Evolutionary conservation across 306 rosid species (phyloP).

Genomic region (Leucaena leucocephala): DNA sequence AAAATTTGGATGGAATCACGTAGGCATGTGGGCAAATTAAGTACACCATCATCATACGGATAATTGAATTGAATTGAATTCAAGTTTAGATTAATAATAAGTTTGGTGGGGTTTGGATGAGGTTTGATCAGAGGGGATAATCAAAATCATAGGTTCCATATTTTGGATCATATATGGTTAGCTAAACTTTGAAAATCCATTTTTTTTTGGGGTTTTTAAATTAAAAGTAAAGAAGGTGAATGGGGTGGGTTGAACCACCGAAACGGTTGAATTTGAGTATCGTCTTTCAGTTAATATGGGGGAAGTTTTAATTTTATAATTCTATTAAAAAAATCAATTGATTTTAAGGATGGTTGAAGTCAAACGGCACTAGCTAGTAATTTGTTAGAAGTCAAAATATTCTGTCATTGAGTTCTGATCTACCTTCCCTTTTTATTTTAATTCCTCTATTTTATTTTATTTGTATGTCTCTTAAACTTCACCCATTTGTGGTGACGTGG

Average conservation of each 20-base stretch:
- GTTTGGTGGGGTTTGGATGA: slow-evolving; percentile 40
- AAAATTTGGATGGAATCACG: slow-evolving; percentile 40
- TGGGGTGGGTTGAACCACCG: slow-evolving; percentile 75
- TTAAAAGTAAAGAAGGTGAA: slow-evolving; percentile 26
- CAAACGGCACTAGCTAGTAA: slow-evolving; percentile 11
- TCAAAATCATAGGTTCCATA: slow-evolving; percentile 43
- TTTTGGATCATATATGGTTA: slow-evolving; percentile 43
- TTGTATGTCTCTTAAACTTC: too few species aligned
- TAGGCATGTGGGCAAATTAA: slow-evolving; percentile 24
- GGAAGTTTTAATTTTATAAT: not conserved
- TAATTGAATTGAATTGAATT: slow-evolving; percentile 19
- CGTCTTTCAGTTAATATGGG: not conserved
- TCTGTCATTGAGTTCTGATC: slow-evolving; percentile 10
- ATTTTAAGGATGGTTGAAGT: not conserved
- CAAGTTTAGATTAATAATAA: slow-evolving; percentile 11
- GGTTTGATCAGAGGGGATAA: slow-evolving; percentile 42
- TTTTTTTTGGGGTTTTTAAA: not conserved
- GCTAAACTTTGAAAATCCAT: slow-evolving; percentile 31
- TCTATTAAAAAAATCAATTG: not conserved
- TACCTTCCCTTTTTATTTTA: not conserved
- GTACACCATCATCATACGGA: not conserved
- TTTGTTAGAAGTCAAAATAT: slow-evolving; percentile 32
- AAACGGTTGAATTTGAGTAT: slow-evolving; percentile 56
- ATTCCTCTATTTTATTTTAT: not conserved
- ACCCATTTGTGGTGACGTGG: not conserved